Conservation (phyloP, 768 basidiomycete species). For the Termitomyces sp. region DNA sequence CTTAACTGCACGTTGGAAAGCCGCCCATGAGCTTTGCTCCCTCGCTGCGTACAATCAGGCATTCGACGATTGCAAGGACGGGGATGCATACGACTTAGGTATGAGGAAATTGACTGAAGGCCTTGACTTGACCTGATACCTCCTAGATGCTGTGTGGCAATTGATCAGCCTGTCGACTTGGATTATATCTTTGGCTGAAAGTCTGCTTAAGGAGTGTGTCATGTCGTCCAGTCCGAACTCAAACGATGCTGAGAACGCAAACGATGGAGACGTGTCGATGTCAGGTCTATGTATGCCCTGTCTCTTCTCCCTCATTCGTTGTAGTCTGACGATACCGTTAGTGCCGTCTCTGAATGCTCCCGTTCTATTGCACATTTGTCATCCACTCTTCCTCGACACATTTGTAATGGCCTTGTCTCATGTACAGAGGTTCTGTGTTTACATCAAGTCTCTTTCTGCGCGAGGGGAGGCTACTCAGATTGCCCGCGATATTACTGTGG, state of each 20-base stretch:
- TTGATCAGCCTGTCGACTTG: slow-evolving; percentile 60
- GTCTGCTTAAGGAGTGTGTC: slow-evolving; percentile 54
- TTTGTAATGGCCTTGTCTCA: slow-evolving; percentile 49
- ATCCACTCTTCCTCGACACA: slow-evolving; percentile 57
- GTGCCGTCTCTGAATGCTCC: slow-evolving; percentile 27
- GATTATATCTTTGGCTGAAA: slow-evolving; percentile 59
- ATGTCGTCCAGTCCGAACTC: slow-evolving; percentile 24
- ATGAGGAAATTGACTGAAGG: neutral
- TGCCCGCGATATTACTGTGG: slow-evolving; percentile 59
- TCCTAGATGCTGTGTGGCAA: slow-evolving; percentile 69
- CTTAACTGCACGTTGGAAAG: slow-evolving; percentile 48
- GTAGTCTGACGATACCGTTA: neutral
- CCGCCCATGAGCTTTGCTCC: slow-evolving; percentile 67
- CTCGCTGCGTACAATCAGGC: slow-evolving; percentile 56
- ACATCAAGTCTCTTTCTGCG: slow-evolving; percentile 49
- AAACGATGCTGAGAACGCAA: neutral
- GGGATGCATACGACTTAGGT: slow-evolving; percentile 64
- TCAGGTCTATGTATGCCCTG: slow-evolving; percentile 1
- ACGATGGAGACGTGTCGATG: neutral
- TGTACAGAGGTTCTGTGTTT: slow-evolving; percentile 55
- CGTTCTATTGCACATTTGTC: slow-evolving; percentile 55
- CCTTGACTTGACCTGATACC: neutral
- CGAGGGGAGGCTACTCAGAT: slow-evolving; percentile 61
- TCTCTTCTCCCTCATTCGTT: neutral
- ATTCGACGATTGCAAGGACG: slow-evolving; percentile 65